Percentiles rank a stretch among this genome's conserved stretches.
Evolutionary conservation across 768 basidiomycete genomes (phyloP).

Genomic region (Collybiopsis luxurians): DNA sequence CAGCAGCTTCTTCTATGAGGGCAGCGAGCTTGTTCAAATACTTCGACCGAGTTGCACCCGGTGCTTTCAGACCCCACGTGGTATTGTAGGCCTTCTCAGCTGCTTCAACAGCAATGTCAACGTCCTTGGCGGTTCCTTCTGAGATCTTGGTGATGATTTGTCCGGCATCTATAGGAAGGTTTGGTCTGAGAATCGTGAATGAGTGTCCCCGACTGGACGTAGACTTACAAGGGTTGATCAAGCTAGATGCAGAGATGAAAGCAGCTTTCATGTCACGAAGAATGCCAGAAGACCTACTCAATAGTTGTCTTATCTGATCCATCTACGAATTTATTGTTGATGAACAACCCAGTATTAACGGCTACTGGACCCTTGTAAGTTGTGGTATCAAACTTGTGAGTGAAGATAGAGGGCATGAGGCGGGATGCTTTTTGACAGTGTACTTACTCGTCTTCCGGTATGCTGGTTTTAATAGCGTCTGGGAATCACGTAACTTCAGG

Average conservation of each 20-base stretch:
- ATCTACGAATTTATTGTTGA: slow-evolving; percentile 65
- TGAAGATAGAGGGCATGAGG: neutral
- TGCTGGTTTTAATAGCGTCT: no score
- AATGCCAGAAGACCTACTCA: slow-evolving; percentile 44
- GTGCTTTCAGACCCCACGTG: slow-evolving; percentile 39
- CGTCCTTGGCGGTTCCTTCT: slow-evolving; percentile 54
- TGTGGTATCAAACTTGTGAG: slow-evolving; percentile 39
- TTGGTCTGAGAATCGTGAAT: slow-evolving; percentile 7
- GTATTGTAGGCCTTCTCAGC: slow-evolving; percentile 41
- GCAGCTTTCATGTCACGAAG: slow-evolving; percentile 4
- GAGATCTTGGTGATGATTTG: slow-evolving; percentile 48
- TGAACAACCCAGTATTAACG: slow-evolving; percentile 70
- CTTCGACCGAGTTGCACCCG: slow-evolving; percentile 32
- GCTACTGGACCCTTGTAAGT: slow-evolving; percentile 55
- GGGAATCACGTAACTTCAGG: no score
- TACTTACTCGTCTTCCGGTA: no score
- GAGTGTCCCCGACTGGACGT: neutral
- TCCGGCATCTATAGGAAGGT: slow-evolving; percentile 47
- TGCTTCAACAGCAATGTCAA: slow-evolving; percentile 62
- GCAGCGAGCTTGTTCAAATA: slow-evolving; percentile 45
- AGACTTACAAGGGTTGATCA: slow-evolving; percentile 48
- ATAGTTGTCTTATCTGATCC: slow-evolving; percentile 55
- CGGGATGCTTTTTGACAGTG: no score
- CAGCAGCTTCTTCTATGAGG: slow-evolving; percentile 41
- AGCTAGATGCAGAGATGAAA: no score